These are phyloP conservation scores for Sporothrix sp. DNA, from an alignment of 2,329 filamentous ascomycete genomes.

Conservation along the genomic window DNA sequence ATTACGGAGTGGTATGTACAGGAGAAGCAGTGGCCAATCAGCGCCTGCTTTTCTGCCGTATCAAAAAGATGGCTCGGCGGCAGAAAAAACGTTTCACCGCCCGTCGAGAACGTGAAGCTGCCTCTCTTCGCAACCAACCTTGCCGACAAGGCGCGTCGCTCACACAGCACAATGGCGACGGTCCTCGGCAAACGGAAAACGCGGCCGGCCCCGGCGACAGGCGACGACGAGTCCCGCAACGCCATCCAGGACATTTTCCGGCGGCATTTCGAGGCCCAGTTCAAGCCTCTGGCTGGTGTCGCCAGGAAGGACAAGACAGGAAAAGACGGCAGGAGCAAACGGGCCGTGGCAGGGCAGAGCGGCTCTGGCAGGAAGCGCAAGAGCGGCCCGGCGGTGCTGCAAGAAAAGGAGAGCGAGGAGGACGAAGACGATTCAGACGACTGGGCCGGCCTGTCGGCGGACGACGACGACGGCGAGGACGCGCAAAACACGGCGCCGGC, in stretches of 20 bases:
- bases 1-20: too few species aligned
- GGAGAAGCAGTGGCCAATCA: background rate
- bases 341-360: constrained; percentile 20
- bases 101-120: background rate
- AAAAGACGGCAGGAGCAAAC: constrained; percentile 26
- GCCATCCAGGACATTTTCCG: constrained; percentile 67
- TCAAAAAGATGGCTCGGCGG: background rate
- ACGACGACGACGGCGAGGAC: constrained; percentile 26
- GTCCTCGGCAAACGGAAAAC: constrained; percentile 42
- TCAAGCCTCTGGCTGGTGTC: constrained; percentile 54
- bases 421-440: constrained; percentile 24
- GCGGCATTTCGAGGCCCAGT: constrained; percentile 79
- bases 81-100: constrained; percentile 12
- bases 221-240: constrained; percentile 32
- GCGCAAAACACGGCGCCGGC: constrained; percentile 19
- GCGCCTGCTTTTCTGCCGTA: background rate
- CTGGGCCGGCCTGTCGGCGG: constrained; percentile 55
- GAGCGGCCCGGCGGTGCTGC: constrained; percentile 22
- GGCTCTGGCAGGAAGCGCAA: constrained; percentile 21
- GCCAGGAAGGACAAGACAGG: background rate
- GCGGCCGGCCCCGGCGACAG: constrained; percentile 16
- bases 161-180: constrained; percentile 29
- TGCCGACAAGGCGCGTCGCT: background rate
- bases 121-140: background rate
- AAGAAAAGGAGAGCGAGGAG: background rate